Evolutionary conservation across 768 basidiomycete genomes (phyloP).

Genomic region (Russula griseocarnosa): DNA sequence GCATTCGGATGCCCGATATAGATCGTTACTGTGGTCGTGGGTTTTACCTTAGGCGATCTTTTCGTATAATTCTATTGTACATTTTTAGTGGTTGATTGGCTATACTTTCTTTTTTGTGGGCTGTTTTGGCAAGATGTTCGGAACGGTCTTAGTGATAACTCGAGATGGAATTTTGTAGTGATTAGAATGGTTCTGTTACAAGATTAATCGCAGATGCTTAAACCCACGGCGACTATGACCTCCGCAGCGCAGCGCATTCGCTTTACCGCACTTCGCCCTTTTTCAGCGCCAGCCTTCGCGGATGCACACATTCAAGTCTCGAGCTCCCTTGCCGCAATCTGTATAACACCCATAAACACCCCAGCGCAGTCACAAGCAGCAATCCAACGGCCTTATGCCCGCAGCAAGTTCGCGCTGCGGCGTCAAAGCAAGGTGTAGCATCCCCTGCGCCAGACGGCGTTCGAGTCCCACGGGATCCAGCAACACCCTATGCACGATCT

Average conservation of each 20-base stretch:
- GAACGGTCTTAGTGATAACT: no score
- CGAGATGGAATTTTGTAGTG: not conserved
- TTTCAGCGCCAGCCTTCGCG: constrained; percentile 62
- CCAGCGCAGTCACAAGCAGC: constrained; percentile 68
- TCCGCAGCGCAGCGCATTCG: not conserved
- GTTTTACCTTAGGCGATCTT: no score
- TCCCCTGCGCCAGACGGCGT: constrained; percentile 61
- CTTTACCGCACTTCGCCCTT: constrained; percentile 52
- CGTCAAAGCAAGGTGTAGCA: constrained; percentile 77
- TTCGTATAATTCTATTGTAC: not conserved
- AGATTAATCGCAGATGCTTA: not conserved
- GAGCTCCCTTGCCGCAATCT: constrained; percentile 70
- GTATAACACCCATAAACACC: constrained; percentile 69
- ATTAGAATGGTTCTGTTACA: not conserved
- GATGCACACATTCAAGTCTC: constrained; percentile 54
- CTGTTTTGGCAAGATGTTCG: no score
- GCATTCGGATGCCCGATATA: no score
- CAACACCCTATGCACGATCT: constrained; percentile 37
- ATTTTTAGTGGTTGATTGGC: no score
- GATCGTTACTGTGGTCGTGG: no score
- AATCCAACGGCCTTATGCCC: constrained; percentile 90
- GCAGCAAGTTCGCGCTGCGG: constrained; percentile 87
- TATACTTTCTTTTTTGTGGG: no score
- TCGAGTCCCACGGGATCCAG: constrained; percentile 84
- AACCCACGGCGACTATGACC: not conserved